Base-by-base conservation (phyloP, 2,329 filamentous ascomycete species). In the Trichoderma lentiforme region DNA sequence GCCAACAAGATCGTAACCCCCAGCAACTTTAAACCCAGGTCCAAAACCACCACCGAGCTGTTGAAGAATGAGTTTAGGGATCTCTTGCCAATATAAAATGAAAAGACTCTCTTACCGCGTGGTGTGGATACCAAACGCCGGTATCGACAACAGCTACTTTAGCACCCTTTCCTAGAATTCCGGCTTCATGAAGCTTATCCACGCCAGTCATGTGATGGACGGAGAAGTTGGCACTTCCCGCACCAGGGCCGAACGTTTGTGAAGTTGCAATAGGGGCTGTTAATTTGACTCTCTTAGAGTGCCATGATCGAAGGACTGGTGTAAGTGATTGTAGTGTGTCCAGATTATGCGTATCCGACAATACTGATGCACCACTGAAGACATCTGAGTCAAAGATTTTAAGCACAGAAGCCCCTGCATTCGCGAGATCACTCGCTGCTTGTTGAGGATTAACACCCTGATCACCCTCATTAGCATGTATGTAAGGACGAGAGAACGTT, bases 101-200 rank as follows among this genome's bases (percentile, higher is more conserved):
- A 47, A 18, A n/a, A 82, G 79, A 80, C 81, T 63, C 47, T 60
- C 66, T 28, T 75, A 82, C 80, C 32, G 81, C 79, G 66, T 78
- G 76, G 68, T 83, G 82, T 1, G 77, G 80, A 60, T 83, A 83
- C 61, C 82, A 80, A 34, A 83, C 76, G 0, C 82, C 82, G 0
- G 81, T 81, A 68, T 83, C 82, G 39, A 83, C 78, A 43, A 83
- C 75, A 7, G 81, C 81, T 26, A 83, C 77, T 56, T 77, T 82
- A 18, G 77, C 79, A 1, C 81, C 81, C 58, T 79, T 79, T 6
- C 82, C 82, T 9, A 77, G 74, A 12, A 82, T 79, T 2, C 82
- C 82, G 28, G 76, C 74, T 18, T 76, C 75, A 47, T 83, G 82
- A 2, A 83, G 76, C 70, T 76, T 79, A 28, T 82, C 78, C 1